Evolutionary conservation across 805 yeast genomes (phyloP).

Genomic region (Barnettozyma pratensis): DNA sequence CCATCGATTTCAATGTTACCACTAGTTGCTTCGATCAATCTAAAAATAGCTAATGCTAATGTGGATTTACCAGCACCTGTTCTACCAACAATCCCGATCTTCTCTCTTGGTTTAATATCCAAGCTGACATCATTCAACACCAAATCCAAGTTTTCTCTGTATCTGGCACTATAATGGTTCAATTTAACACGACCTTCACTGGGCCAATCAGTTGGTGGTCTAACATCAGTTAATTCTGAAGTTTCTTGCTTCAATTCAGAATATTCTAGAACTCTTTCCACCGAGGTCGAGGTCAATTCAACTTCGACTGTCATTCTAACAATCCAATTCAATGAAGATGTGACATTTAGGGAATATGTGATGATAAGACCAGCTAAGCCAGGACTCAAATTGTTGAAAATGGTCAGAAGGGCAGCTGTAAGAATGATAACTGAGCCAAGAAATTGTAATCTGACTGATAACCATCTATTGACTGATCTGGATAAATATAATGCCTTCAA

Average conservation of each 20-base stretch:
- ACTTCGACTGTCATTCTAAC: conserved; percentile 60
- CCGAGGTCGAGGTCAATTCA: conserved; percentile 59
- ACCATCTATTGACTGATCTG: conserved; percentile 67
- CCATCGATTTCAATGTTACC: conserved; percentile 56
- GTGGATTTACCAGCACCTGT: conserved; percentile 77
- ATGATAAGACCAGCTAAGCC: conserved; percentile 62
- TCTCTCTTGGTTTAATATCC: conserved; percentile 48
- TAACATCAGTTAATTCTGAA: conserved; percentile 38
- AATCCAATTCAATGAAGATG: conserved; percentile 47
- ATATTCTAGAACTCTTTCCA: conserved; percentile 64
- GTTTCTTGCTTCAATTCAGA: conserved; percentile 42
- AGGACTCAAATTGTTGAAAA: conserved; percentile 42
- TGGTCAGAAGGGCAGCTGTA: conserved; percentile 43
- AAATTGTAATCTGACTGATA: conserved; percentile 53
- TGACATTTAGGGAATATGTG: conserved; percentile 57
- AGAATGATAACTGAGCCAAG: conserved; percentile 55
- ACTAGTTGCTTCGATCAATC: conserved; percentile 51
- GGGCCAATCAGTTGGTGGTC: conserved; percentile 54
- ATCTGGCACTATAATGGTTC: conserved; percentile 49
- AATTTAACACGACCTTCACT: conserved; percentile 43
- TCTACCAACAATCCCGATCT: conserved; percentile 71
- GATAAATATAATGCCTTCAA: conserved; percentile 65
- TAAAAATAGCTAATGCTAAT: conserved; percentile 53
- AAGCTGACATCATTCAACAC: conserved; percentile 47
- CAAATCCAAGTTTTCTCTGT: conserved; percentile 53